A percentile compares a stretch with the other conserved stretches of the same genome.
Conservation (phyloP, 2,329 filamentous ascomycete genomes). For the Stemphylium beticola region DNA sequence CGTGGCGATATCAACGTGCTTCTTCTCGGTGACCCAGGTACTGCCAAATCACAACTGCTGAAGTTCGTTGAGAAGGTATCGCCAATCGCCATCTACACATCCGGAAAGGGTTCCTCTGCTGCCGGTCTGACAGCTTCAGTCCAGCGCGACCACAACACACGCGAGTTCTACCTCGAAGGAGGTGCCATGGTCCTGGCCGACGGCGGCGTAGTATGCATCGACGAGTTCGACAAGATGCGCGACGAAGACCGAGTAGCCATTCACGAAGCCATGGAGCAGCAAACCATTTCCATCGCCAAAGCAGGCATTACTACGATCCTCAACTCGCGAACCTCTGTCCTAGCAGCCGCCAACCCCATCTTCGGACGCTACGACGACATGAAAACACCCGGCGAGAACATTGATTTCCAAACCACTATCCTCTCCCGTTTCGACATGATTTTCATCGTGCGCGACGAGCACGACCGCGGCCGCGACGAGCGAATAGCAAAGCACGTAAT, state of each 20-base stretch:
- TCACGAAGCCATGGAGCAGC: conserved; percentile 99
- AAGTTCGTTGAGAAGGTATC: conserved; percentile 98
- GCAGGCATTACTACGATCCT: conserved; percentile 98
- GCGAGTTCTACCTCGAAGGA: conserved; percentile 97
- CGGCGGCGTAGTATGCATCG: conserved; percentile 95
- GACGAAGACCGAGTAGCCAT: conserved; percentile 98
- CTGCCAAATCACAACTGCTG: conserved; percentile 93
- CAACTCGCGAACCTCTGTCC: conserved; percentile 91
- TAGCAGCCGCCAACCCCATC: conserved; percentile 95
- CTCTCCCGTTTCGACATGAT: conserved; percentile 99
- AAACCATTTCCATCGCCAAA: conserved; percentile 98
- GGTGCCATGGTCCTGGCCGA: conserved; percentile 98
- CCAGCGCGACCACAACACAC: conserved; percentile 86
- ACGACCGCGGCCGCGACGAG: conserved; percentile 88
- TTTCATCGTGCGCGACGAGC: conserved; percentile 96
- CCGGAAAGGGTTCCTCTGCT: conserved; percentile 95
- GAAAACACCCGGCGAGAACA: conserved; percentile 97
- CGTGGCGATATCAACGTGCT: conserved; percentile 98
- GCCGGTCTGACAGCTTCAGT: conserved; percentile 97
- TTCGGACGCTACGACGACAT: conserved; percentile 98
- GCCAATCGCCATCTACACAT: conserved; percentile 97
- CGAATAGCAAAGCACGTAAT: conserved; percentile 96
- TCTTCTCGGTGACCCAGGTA: conserved; percentile 95
- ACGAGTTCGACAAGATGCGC: conserved; percentile 99
- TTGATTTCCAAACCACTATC: conserved; percentile 99